phyloP scores from a whole-genome alignment of 108 stramenopile species.

The Parietichytrium sp. region DNA sequence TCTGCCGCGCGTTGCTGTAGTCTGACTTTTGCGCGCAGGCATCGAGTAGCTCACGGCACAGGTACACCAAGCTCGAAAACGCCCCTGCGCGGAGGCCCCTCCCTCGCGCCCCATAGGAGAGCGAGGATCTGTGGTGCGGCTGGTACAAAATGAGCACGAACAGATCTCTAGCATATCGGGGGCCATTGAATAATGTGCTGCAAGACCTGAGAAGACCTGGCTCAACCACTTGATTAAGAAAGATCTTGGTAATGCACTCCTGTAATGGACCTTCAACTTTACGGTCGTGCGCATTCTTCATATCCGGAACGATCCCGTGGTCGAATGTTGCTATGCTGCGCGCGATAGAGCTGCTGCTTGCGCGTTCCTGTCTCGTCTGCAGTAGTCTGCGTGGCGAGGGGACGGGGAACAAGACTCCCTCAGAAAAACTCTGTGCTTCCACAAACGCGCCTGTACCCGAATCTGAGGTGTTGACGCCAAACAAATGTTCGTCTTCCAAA shows the following conservation, averaged over 20 bases:
- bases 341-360: no score
- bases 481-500: no score
- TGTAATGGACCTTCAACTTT: background rate
- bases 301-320: no score
- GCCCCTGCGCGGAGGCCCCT: background rate
- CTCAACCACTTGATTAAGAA: slow-evolving; percentile 24
- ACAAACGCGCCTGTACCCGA: no score
- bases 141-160: slow-evolving; percentile 25
- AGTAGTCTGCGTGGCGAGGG: no score
- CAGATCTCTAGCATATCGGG: slow-evolving; percentile 2
- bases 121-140: slow-evolving; percentile 16
- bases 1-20: slow-evolving; percentile 20
- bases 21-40: background rate
- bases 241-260: background rate
- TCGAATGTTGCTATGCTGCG: no score
- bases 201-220: background rate
- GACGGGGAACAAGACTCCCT: no score
- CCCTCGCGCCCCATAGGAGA: background rate
- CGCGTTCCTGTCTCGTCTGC: no score
- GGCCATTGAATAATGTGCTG: background rate
- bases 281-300: slow-evolving; percentile 1
- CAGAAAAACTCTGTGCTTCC: no score
- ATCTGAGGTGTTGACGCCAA: no score
- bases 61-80: background rate
- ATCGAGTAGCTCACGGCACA: slow-evolving; percentile 13